Conservation (phyloP, 2,329 filamentous ascomycete genomes). For the Ramularia endophylla region DNA sequence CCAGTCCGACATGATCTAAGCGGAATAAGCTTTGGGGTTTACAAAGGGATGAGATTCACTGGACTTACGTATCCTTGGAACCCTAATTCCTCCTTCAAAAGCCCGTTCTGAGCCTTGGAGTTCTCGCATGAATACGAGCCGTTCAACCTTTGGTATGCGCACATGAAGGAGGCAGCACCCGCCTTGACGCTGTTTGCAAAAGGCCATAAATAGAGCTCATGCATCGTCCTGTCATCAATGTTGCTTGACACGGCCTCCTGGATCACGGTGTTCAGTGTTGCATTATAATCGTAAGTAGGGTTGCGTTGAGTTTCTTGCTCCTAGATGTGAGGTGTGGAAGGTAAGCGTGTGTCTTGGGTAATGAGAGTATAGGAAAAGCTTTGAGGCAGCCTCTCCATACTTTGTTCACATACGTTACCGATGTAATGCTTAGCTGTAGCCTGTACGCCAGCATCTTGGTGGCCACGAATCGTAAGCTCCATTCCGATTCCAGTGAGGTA, state of each 20-base stretch:
- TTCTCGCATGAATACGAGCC: conserved; percentile 56
- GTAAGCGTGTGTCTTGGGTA: too few species aligned
- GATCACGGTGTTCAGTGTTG: conserved; percentile 2
- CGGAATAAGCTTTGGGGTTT: neutral
- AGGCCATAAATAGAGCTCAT: conserved; percentile 32
- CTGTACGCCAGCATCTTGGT: conserved; percentile 27
- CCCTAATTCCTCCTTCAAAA: conserved; percentile 29
- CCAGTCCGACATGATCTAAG: conserved; percentile 45
- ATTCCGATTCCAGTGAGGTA: conserved; percentile 67
- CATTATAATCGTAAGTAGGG: conserved; percentile 1
- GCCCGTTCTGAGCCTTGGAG: conserved; percentile 57
- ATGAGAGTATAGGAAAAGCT: too few species aligned
- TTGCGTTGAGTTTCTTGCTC: conserved; percentile 21
- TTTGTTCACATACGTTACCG: too few species aligned
- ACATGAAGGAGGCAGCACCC: conserved; percentile 47
- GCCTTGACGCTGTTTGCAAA: conserved; percentile 46
- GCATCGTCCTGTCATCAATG: conserved; percentile 55
- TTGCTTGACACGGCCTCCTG: conserved; percentile 43
- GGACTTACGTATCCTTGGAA: conserved; percentile 1
- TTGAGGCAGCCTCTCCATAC: too few species aligned
- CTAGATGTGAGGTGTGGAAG: too few species aligned
- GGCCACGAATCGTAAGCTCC: conserved; percentile 30
- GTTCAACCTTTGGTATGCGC: conserved; percentile 55
- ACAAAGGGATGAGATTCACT: neutral
- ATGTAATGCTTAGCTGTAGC: conserved; percentile 30